Evolutionary conservation across 495 filamentous ascomycete species (phyloP), one percentile per base, ranked within the genome.

Genomic region (Physcia stellaris): DNA sequence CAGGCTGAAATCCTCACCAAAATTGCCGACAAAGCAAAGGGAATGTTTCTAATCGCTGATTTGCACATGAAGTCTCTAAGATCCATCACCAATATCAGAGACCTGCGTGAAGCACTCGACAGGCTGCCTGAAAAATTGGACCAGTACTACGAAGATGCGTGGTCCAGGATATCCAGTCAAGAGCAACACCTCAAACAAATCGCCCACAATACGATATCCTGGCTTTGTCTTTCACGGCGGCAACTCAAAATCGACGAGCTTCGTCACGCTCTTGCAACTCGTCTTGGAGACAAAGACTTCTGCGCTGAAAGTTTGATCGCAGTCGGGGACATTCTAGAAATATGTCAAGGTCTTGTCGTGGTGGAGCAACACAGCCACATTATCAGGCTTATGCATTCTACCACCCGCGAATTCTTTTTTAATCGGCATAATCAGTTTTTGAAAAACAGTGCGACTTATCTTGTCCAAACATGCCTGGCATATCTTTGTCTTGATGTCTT

Each of bases 21-120:
- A 37, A 17, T 41, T 36, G 27, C 34, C 16, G 15, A 26, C 4
- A 35, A 41, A 34, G 29, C 38, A 4, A 31, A 41, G 11, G 38
- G 38, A 7, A 47, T 50, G 43, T 53, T 53, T 38, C 37, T 53
- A 24, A 42, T 45, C 7, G 44, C 48, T 11, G 42, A 27, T 20
- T 42, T 53, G 11, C 48, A 50, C 22, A 40, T 53, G 32, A 37
- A 48, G 23, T 39, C 43, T 23, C 32, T 53, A 15, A 30, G 24
- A 12, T 40, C 46, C 12, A 39, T 37, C 11, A 6, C 40, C 7
- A 45, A 37, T 13, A 19, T 40, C 17, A 28, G 36, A 15, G 40
- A 45, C 11, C 22, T 53, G 15, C n/a, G 27, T 11, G 17, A 43
- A 11, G 40, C 34, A 12, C 43, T 53, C 2, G 9, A 37, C 12